These are phyloP conservation scores for Yarrowia osloensis DNA, from an alignment of 805 yeast genomes.

Conservation along the genomic window DNA sequence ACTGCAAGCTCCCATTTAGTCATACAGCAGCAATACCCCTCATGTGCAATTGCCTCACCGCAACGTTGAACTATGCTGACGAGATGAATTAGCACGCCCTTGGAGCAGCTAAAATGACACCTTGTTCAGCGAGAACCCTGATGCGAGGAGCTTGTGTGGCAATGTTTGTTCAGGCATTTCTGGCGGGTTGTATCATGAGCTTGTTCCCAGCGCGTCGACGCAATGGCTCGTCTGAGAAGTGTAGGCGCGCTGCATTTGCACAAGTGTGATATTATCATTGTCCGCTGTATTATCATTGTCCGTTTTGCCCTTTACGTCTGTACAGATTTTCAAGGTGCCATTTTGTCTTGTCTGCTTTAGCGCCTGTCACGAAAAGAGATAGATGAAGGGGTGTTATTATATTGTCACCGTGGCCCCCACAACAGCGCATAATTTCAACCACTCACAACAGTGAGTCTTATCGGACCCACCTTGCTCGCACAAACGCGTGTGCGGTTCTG, in stretches of 20 bases:
- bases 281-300: too few species aligned
- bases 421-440: too few species aligned
- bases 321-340: too few species aligned
- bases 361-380: not conserved
- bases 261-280: too few species aligned
- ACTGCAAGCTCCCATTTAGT: not conserved
- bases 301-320: too few species aligned
- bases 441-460: not conserved
- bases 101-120: not conserved
- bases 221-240: too few species aligned
- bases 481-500: not conserved
- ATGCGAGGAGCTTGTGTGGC: too few species aligned
- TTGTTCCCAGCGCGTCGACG: too few species aligned
- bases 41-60: not conserved
- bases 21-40: not conserved
- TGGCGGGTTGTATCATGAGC: too few species aligned
- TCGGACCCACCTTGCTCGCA: not conserved
- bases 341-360: not conserved
- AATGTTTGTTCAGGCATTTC: too few species aligned
- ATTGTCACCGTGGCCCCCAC: too few species aligned
- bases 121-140: not conserved
- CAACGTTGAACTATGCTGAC: not conserved
- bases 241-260: too few species aligned
- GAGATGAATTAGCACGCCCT: not conserved
- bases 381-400: not conserved